Evolutionary conservation across 2,329 filamentous ascomycete species (phyloP).

Genomic region (Curvularia sp.): DNA sequence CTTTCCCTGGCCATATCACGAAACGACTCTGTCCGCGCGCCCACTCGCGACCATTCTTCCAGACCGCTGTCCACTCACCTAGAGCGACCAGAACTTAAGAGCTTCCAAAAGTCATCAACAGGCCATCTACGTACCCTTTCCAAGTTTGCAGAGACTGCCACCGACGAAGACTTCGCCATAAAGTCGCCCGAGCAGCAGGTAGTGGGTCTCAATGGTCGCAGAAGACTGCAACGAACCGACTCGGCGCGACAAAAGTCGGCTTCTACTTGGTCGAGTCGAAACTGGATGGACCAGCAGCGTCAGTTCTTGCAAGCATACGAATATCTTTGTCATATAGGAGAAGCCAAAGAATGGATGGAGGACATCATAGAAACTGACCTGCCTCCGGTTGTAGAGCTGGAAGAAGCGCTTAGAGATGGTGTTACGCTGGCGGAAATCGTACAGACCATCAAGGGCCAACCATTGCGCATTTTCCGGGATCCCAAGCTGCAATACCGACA

Average conservation of each 20-base stretch:
- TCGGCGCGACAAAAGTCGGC: constrained; percentile 62
- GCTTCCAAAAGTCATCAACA: constrained; percentile 86
- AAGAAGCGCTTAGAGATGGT: constrained; percentile 90
- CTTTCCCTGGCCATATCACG: constrained; percentile 52
- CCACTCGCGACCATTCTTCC: constrained; percentile 44
- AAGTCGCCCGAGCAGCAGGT: constrained; percentile 83
- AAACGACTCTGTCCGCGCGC: constrained; percentile 49
- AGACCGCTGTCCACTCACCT: constrained; percentile 45
- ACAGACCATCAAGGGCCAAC: constrained; percentile 78
- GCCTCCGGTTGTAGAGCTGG: constrained; percentile 89
- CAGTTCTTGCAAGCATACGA: constrained; percentile 97
- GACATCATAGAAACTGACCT: constrained; percentile 84
- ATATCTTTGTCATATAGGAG: constrained; percentile 97
- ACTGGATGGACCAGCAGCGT: constrained; percentile 99
- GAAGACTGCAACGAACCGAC: constrained; percentile 77
- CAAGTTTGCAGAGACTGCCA: constrained; percentile 76
- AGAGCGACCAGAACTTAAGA: constrained; percentile 70
- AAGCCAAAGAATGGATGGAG: constrained; percentile 99
- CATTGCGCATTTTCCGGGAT: constrained; percentile 83
- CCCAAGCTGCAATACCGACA: constrained; percentile 90
- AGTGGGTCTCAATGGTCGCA: constrained; percentile 81
- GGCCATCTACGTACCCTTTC: constrained; percentile 88
- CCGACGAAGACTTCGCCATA: constrained; percentile 81
- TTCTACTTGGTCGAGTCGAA: constrained; percentile 75
- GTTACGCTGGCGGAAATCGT: constrained; percentile 95